These are phyloP conservation scores for Alternaria sp. DNA, from an alignment of 2,329 filamentous ascomycete species.

Conservation along the genomic window DNA sequence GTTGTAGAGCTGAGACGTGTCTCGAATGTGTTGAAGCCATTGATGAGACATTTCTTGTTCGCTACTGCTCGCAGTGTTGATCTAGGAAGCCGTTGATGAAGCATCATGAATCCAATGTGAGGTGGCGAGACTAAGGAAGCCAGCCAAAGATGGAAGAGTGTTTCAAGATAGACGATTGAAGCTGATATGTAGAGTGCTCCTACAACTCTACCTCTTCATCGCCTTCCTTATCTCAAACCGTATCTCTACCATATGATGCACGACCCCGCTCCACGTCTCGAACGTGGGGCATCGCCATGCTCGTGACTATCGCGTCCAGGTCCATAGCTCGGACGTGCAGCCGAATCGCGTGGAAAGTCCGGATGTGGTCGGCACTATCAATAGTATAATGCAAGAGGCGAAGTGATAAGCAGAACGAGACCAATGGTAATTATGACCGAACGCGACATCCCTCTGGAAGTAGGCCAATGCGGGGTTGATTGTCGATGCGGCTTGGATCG, in stretches of 20 bases:
- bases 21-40: slow-evolving; percentile 9
- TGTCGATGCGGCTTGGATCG: slow-evolving; percentile 15
- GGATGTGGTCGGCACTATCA: background rate
- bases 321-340: slow-evolving; percentile 24
- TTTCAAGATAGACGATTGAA: background rate
- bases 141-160: background rate
- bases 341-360: slow-evolving; percentile 24
- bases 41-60: background rate
- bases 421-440: slow-evolving; percentile 1
- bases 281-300: slow-evolving; percentile 21
- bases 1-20: slow-evolving; percentile 21
- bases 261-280: slow-evolving; percentile 30
- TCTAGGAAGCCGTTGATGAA: slow-evolving; percentile 11
- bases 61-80: slow-evolving; percentile 1
- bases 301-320: slow-evolving; percentile 30
- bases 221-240: slow-evolving; percentile 27
- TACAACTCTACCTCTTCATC: background rate
- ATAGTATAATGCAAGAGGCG: slow-evolving; percentile 1
- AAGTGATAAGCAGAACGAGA: slow-evolving; percentile 15
- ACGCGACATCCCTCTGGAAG: slow-evolving; percentile 4
- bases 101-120: slow-evolving; percentile 7
- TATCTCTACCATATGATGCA: slow-evolving; percentile 14
- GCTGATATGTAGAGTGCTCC: background rate
- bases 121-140: background rate
- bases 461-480: slow-evolving; percentile 19